phyloP scores from a whole-genome alignment of 2,329 filamentous ascomycete species.

The Penicillium sp. region DNA sequence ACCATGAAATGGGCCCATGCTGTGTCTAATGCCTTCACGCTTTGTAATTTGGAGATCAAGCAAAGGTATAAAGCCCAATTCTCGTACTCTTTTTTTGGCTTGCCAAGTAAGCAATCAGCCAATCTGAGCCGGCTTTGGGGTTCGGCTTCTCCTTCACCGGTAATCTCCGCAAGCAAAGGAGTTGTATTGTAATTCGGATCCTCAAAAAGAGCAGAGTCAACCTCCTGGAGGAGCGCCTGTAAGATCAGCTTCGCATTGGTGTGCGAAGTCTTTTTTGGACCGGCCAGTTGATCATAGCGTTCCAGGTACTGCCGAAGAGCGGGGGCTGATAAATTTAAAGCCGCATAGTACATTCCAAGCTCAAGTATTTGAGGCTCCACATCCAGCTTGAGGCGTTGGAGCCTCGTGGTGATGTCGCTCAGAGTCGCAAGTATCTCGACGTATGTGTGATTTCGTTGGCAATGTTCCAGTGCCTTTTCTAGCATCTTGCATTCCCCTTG shows the following conservation, averaged over 20 bases:
- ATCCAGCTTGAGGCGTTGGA: constrained; percentile 17
- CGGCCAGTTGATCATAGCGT: constrained; percentile 9
- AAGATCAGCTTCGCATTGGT: constrained; percentile 20
- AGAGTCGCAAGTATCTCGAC: constrained; percentile 31
- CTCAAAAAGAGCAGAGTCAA: constrained; percentile 22
- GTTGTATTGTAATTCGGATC: constrained; percentile 17
- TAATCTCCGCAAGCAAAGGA: constrained; percentile 22
- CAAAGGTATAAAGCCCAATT: constrained; percentile 19
- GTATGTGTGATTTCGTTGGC: constrained; percentile 23
- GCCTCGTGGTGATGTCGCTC: constrained; percentile 29
- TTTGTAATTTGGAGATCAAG: constrained; percentile 27
- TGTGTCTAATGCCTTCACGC: constrained; percentile 15
- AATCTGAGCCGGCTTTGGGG: constrained; percentile 6
- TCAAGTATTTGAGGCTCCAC: constrained; percentile 13
- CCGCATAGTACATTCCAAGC: constrained; percentile 32
- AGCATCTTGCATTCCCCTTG: constrained; percentile 11
- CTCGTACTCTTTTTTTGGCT: constrained; percentile 1
- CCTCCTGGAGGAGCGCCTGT: constrained; percentile 16
- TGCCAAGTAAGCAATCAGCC: constrained; percentile 10
- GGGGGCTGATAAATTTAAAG: constrained; percentile 26
- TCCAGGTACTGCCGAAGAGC: constrained; percentile 28
- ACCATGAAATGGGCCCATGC: constrained; percentile 24
- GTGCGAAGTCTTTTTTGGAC: background rate
- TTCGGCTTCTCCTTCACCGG: constrained; percentile 14
- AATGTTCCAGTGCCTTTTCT: constrained; percentile 20